Base-by-base conservation (phyloP, 805 yeast species). In the Candida silvatica region DNA sequence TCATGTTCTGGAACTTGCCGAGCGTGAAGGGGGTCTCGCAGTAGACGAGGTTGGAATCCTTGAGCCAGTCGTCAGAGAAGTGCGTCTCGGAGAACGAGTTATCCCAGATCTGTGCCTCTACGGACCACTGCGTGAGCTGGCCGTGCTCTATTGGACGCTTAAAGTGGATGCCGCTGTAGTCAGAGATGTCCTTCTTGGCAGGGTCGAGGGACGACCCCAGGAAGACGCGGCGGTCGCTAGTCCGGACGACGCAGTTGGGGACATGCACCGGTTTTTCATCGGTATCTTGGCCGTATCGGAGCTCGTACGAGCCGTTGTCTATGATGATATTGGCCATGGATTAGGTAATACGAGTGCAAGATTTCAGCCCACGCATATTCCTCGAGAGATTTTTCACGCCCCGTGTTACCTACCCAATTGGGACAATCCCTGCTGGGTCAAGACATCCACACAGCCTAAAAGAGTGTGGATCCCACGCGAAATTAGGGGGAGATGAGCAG, bases 31-130 rank as follows among this genome's bases (percentile, higher is more conserved):
- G 90, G 4, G 85, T 65, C 48, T 92, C 97, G 2, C 88, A 77
- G 32, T 84, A 66, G 0, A 87, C 65, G 28, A 92, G 62, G 37
- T 80, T 75, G 3, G 73, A 61, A 1, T 73, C 79, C 14, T 38
- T 26, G 9, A 67, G 47, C 34, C 70, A 66, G 29, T 71, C 52
- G 4, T 66, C 71, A 22, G 40, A 37, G 5, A 43, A 41, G 17
- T 41, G 37, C 37, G 57, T 51, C 22, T 58, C 59, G 15, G 43
- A 32, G 52, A 86, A 66, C 5, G 80, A 69, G 44, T 80, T 75
- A 54, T 92, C 97, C 98, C 97, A 92, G 2, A 92, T 70, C 17
- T 80, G 79, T 48, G 80, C 81, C 52, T 92, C 87, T 2, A 83
- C 61, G 43, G 85, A 95, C 98, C 97, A 92, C 26, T 90, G 84